These are phyloP conservation scores for Eucalyptus cloeziana DNA, from an alignment of 345 rosid genomes.

Conservation along the genomic window DNA sequence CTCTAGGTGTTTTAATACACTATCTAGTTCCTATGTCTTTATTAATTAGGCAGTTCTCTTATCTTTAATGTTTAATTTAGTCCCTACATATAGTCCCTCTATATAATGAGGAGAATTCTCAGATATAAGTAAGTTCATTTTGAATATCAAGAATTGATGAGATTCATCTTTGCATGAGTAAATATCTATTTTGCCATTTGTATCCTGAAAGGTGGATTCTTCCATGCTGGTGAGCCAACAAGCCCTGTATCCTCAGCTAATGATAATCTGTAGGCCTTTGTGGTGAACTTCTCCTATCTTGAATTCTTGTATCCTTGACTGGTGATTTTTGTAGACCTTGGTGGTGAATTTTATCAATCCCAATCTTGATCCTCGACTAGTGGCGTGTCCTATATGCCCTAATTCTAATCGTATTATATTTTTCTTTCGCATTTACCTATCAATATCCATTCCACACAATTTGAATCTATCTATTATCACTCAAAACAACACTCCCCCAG, in stretches of 20 bases:
- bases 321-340: neutral
- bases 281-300: neutral
- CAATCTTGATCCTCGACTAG: neutral
- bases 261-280: too few relatives aligned
- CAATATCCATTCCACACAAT: neutral
- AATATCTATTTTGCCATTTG: neutral
- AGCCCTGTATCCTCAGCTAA: too few relatives aligned
- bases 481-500: too few relatives aligned
- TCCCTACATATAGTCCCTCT: neutral
- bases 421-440: neutral
- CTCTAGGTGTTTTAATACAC: neutral
- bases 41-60: neutral
- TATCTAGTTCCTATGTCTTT: neutral
- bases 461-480: neutral
- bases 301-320: neutral
- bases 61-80: neutral
- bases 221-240: neutral
- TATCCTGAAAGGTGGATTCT: neutral
- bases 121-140: too few relatives aligned
- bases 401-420: too few relatives aligned
- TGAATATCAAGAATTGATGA: neutral
- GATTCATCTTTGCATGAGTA: neutral
- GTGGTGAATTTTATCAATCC: neutral
- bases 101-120: neutral
- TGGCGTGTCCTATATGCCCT: neutral